Evolutionary conservation across 2,329 filamentous ascomycete genomes (phyloP).

Genomic region (Aspergillus fructus): DNA sequence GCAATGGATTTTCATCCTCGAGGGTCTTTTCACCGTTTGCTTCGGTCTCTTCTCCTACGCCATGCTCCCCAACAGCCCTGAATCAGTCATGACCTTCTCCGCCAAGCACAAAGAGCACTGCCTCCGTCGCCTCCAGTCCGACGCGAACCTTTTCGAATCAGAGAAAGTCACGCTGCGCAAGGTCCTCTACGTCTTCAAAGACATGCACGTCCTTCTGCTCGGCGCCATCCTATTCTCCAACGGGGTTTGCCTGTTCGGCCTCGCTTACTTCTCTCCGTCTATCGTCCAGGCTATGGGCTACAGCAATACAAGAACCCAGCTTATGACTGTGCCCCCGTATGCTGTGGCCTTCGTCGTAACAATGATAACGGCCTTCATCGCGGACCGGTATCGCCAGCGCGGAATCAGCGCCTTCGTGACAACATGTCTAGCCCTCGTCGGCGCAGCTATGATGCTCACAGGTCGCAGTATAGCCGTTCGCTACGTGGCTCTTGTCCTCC

Average conservation of each 20-base stretch:
- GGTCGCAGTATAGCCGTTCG: slow-evolving; percentile 1
- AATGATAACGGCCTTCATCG: slow-evolving; percentile 26
- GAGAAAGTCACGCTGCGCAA: slow-evolving; percentile 12
- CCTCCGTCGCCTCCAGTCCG: slow-evolving; percentile 9
- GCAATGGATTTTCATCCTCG: slow-evolving; percentile 37
- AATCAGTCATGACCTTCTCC: slow-evolving; percentile 58
- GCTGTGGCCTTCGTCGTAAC: slow-evolving; percentile 22
- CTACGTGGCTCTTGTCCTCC: slow-evolving; percentile 11
- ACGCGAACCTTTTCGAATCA: slow-evolving; percentile 14
- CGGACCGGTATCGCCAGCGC: slow-evolving; percentile 29
- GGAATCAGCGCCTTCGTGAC: slow-evolving; percentile 25
- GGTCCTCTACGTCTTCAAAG: slow-evolving; percentile 10
- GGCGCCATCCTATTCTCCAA: slow-evolving; percentile 14
- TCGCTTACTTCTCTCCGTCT: slow-evolving; percentile 25
- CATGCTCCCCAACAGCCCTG: slow-evolving; percentile 67
- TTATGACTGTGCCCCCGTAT: slow-evolving; percentile 35
- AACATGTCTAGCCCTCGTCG: slow-evolving; percentile 14
- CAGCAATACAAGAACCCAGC: slow-evolving; percentile 26
- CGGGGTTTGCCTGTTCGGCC: slow-evolving; percentile 17
- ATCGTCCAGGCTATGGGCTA: slow-evolving; percentile 32
- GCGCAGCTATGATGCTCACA: slow-evolving; percentile 8
- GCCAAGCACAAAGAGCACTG: slow-evolving; percentile 41
- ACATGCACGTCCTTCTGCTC: slow-evolving; percentile 14
- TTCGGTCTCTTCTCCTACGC: slow-evolving; percentile 46
- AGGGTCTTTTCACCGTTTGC: slow-evolving; percentile 42